phyloP scores from a whole-genome alignment of 2,329 filamentous ascomycete genomes.

The Diaporthe sp. region DNA sequence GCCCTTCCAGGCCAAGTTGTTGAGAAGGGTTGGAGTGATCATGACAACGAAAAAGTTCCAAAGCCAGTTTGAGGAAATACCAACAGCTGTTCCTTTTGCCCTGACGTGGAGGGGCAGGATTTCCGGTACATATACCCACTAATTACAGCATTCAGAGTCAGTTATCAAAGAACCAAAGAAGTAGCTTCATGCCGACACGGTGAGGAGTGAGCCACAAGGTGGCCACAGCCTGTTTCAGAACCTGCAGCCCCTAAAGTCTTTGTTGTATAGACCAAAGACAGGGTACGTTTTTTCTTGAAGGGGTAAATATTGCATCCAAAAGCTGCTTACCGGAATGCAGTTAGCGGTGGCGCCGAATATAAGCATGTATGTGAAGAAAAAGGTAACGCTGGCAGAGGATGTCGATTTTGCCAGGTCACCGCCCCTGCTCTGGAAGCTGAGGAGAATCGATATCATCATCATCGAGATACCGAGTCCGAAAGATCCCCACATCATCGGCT shows the following conservation, averaged over 20 bases:
- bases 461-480: constrained; percentile 47
- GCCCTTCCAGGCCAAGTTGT: constrained; percentile 58
- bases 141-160: too few species aligned
- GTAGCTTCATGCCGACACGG: too few species aligned
- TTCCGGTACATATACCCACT: constrained; percentile 51
- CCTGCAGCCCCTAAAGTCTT: too few species aligned
- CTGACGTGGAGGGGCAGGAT: constrained; percentile 43
- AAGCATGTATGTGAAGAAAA: constrained; percentile 47
- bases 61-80: constrained; percentile 49
- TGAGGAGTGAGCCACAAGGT: too few species aligned
- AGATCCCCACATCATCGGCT: constrained; percentile 55
- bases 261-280: too few species aligned
- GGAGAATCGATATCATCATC: constrained; percentile 49
- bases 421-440: constrained; percentile 39
- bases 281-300: too few species aligned
- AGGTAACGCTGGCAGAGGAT: constrained; percentile 45
- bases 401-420: constrained; percentile 36
- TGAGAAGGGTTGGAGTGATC: constrained; percentile 61
- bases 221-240: too few species aligned
- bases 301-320: too few species aligned
- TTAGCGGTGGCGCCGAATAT: constrained; percentile 45
- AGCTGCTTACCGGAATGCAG: too few species aligned
- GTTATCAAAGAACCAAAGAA: too few species aligned
- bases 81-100: constrained; percentile 46
- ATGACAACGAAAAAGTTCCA: constrained; percentile 54